Conservation (phyloP, 495 filamentous ascomycete species). For the Acidiella bohemica region DNA sequence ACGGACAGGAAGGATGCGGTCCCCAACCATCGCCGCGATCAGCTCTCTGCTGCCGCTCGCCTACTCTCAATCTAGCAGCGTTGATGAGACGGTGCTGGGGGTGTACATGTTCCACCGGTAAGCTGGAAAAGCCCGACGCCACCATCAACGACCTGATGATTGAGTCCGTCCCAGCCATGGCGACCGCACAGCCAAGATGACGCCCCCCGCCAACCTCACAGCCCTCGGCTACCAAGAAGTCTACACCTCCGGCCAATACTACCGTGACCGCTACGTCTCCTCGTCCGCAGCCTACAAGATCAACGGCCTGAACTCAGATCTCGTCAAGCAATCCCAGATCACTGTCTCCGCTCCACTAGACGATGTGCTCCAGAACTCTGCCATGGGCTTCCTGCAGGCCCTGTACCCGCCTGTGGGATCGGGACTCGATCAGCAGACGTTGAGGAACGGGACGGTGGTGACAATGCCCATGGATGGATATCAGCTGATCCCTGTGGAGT, state of each 20-base stretch:
- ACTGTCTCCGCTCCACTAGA: constrained; percentile 35
- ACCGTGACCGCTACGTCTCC: constrained; percentile 47
- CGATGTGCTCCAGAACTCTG: constrained; percentile 28
- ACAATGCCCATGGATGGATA: constrained; percentile 45
- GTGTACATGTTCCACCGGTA: constrained; percentile 45
- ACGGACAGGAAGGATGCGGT: constrained; percentile 12
- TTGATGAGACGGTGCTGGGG: constrained; percentile 45
- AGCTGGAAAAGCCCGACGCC: background rate
- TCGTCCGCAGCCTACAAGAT: constrained; percentile 38
- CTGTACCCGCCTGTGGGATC: constrained; percentile 47
- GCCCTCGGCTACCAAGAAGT: constrained; percentile 49
- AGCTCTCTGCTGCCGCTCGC: constrained; percentile 6
- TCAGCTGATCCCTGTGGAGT: constrained; percentile 44
- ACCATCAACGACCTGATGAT: background rate
- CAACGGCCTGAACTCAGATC: constrained; percentile 40
- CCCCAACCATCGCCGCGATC: constrained; percentile 5
- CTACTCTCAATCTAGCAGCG: background rate
- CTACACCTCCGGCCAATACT: constrained; percentile 47
- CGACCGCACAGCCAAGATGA: constrained; percentile 45
- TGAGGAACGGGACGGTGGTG: constrained; percentile 41
- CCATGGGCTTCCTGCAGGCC: constrained; percentile 43
- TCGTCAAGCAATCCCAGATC: constrained; percentile 47
- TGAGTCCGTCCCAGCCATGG: constrained; percentile 35
- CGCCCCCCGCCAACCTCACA: constrained; percentile 42
- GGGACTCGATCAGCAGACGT: constrained; percentile 27